These are phyloP conservation scores for Viola pubescens DNA, from an alignment of 441 rosid species.

Conservation along the genomic window DNA sequence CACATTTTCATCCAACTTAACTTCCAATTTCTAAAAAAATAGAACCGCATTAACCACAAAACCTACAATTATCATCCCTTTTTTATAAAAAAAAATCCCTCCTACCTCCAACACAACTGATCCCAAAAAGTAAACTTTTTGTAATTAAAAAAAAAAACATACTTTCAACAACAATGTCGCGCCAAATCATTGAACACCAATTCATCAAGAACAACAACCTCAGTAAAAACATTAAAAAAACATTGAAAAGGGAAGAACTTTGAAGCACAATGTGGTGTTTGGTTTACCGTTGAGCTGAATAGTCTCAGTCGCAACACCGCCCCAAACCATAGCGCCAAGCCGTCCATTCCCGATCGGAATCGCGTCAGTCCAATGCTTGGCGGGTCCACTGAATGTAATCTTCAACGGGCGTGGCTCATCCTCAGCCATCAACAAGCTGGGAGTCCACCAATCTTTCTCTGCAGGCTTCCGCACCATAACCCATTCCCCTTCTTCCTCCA, in stretches of 20 bases:
- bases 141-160: not conserved
- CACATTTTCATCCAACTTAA: no score
- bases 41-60: not conserved
- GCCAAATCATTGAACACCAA: not conserved
- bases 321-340: conserved; percentile 91
- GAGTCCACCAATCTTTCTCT: conserved; percentile 38
- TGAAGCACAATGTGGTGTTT: not conserved
- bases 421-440: conserved; percentile 21
- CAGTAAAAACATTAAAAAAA: not conserved
- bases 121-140: not conserved
- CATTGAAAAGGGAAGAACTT: not conserved
- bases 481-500: conserved; percentile 40
- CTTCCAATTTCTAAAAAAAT: no score
- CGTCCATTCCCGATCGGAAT: conserved; percentile 91
- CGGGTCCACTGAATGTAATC: conserved; percentile 53
- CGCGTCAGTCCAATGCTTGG: conserved; percentile 79
- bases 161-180: not conserved
- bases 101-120: not conserved
- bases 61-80: not conserved
- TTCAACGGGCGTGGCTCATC: conserved; percentile 43
- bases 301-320: conserved; percentile 63
- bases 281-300: conserved; percentile 71
- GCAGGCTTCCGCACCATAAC: conserved; percentile 38
- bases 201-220: not conserved
- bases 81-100: no score